phyloP scores from a whole-genome alignment of 2,329 filamentous ascomycete genomes.

The Penicillium sp. region DNA sequence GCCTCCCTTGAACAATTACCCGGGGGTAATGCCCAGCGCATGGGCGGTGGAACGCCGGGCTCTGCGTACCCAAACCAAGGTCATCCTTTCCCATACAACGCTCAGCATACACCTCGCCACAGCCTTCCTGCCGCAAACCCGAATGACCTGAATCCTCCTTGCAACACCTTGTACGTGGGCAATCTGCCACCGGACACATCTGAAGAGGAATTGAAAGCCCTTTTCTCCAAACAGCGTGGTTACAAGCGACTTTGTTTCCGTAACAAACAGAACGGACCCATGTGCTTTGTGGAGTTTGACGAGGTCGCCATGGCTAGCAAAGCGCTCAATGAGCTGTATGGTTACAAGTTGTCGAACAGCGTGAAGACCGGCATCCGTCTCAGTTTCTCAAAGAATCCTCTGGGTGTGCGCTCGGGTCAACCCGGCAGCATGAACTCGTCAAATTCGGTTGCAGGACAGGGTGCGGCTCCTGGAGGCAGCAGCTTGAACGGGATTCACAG shows the following conservation, averaged over 20 bases:
- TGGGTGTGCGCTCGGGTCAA: constrained; percentile 82
- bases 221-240: constrained; percentile 89
- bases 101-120: constrained; percentile 57
- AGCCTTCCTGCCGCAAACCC: constrained; percentile 85
- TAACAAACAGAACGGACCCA: constrained; percentile 90
- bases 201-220: constrained; percentile 88
- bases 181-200: constrained; percentile 89
- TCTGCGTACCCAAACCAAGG: constrained; percentile 56
- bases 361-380: constrained; percentile 91
- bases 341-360: constrained; percentile 80
- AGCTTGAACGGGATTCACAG: constrained; percentile 53
- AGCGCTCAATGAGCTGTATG: constrained; percentile 84
- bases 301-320: constrained; percentile 89
- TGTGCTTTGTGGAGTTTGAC: constrained; percentile 99
- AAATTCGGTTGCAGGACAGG: constrained; percentile 50
- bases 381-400: constrained; percentile 95
- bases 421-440: constrained; percentile 51
- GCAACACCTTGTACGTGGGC: constrained; percentile 97
- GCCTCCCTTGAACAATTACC: constrained; percentile 54
- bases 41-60: constrained; percentile 49
- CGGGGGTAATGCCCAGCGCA: constrained; percentile 45
- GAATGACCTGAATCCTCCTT: constrained; percentile 92
- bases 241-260: constrained; percentile 95
- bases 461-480: constrained; percentile 56
- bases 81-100: constrained; percentile 54